A percentile compares a stretch with the other conserved stretches of the same genome.
phyloP scores from a whole-genome alignment of 164 flowering plant species.

The Tetrastigma voinierianum region DNA sequence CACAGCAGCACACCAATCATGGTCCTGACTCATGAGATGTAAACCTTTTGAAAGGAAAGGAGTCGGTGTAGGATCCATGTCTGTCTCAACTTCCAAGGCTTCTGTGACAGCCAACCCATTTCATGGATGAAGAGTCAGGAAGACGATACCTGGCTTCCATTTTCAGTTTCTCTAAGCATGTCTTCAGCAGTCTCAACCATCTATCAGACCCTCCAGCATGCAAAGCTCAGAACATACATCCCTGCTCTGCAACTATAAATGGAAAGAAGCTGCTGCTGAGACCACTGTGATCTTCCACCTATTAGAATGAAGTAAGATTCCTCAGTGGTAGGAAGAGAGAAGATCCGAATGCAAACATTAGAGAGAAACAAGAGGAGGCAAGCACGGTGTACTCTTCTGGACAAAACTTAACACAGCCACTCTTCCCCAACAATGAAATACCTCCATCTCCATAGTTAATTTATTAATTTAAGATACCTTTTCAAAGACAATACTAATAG shows the following conservation, averaged over 20 bases:
- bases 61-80: conserved; percentile 25
- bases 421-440: no score
- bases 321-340: conserved; percentile 1
- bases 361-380: not conserved
- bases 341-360: not conserved
- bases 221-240: conserved; percentile 80
- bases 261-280: conserved; percentile 75
- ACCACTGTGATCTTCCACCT: conserved; percentile 84
- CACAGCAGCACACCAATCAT: conserved; percentile 84
- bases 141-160: conserved; percentile 43
- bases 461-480: no score
- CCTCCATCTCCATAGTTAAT: no score
- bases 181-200: conserved; percentile 28
- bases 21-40: conserved; percentile 69
- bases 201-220: conserved; percentile 55
- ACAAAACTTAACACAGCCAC: no score
- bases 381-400: no score
- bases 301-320: conserved; percentile 9
- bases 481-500: no score
- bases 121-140: conserved; percentile 68
- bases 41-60: conserved; percentile 54
- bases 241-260: conserved; percentile 73
- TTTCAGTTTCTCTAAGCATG: conserved; percentile 8
- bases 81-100: conserved; percentile 36
- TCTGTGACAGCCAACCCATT: conserved; percentile 85